A percentile compares a stretch with the other conserved stretches of the same genome.
Conservation (phyloP, 805 yeast species). For the Metschnikowia gruessii region DNA sequence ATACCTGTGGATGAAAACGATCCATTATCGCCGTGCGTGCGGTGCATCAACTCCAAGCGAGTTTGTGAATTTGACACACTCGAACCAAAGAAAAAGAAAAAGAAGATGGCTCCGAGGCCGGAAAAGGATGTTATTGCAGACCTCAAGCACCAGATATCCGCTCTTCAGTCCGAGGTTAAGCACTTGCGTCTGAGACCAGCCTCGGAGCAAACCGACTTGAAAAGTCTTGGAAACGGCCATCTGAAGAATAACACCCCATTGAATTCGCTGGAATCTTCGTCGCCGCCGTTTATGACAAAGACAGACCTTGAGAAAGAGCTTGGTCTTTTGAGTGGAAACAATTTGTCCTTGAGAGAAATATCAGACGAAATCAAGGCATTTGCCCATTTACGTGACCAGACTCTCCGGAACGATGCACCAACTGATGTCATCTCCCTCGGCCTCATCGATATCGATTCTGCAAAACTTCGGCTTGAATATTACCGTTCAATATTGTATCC, state of each 20-base stretch:
- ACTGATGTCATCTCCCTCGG: slow-evolving; percentile 58
- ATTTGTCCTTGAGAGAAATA: slow-evolving; percentile 37
- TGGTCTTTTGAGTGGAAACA: slow-evolving; percentile 33
- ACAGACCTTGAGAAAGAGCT: slow-evolving; percentile 43
- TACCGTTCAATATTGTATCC: slow-evolving; percentile 49
- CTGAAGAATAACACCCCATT: background rate
- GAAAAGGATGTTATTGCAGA: slow-evolving; percentile 21
- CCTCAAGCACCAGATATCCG: slow-evolving; percentile 22
- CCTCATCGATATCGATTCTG: slow-evolving; percentile 56
- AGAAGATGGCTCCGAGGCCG: slow-evolving; percentile 23
- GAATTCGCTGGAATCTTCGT: slow-evolving; percentile 9
- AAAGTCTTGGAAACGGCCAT: slow-evolving; percentile 1
- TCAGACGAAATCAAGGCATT: slow-evolving; percentile 46
- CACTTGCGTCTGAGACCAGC: slow-evolving; percentile 10
- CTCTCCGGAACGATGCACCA: slow-evolving; percentile 25
- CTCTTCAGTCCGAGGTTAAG: slow-evolving; percentile 19
- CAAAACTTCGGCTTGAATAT: slow-evolving; percentile 47
- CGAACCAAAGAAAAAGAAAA: slow-evolving; percentile 52
- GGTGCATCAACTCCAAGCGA: slow-evolving; percentile 65
- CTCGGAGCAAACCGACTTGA: background rate
- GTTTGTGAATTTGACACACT: slow-evolving; percentile 66
- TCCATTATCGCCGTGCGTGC: slow-evolving; percentile 63
- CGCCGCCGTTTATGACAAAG: slow-evolving; percentile 30
- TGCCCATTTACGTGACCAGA: slow-evolving; percentile 41
- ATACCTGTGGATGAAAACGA: slow-evolving; percentile 62